These are phyloP conservation scores for Uronychia setigera DNA, from an alignment of 73 alveolate species.

Conservation along the genomic window DNA sequence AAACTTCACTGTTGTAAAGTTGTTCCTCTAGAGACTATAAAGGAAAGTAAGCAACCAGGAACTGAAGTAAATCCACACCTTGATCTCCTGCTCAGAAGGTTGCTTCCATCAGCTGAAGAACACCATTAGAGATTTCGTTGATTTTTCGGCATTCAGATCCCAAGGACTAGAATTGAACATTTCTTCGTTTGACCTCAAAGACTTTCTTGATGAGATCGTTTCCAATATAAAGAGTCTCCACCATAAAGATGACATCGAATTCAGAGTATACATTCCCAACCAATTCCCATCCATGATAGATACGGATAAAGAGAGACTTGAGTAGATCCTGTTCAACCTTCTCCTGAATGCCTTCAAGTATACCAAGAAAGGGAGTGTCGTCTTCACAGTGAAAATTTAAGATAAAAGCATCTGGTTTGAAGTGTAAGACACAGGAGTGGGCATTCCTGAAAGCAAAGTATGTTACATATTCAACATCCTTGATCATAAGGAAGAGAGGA, in stretches of 20 bases:
- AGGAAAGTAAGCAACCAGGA: not conserved
- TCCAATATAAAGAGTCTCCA: not conserved
- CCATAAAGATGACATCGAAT: not conserved
- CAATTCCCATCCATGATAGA: not conserved
- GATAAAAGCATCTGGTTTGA: not conserved
- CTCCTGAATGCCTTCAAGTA: not conserved
- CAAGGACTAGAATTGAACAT: not conserved
- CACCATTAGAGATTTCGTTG: not conserved
- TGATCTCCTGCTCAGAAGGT: not conserved
- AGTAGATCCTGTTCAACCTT: not conserved
- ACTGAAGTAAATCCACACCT: not conserved
- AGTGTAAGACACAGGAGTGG: slow-evolving; percentile 6
- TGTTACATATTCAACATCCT: not conserved
- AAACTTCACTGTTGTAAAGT: not conserved
- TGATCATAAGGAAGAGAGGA: no score
- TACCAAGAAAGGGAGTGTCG: not conserved
- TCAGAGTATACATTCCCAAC: not conserved
- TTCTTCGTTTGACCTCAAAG: not conserved
- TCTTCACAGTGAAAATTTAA: not conserved
- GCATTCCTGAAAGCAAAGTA: not conserved
- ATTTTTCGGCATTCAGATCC: not conserved
- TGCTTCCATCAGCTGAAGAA: not conserved
- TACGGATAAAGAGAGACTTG: not conserved
- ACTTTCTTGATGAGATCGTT: not conserved
- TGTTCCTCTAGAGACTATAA: not conserved